These are phyloP conservation scores for Trichoderma virens DNA, from an alignment of 495 filamentous ascomycete genomes.

Conservation along the genomic window DNA sequence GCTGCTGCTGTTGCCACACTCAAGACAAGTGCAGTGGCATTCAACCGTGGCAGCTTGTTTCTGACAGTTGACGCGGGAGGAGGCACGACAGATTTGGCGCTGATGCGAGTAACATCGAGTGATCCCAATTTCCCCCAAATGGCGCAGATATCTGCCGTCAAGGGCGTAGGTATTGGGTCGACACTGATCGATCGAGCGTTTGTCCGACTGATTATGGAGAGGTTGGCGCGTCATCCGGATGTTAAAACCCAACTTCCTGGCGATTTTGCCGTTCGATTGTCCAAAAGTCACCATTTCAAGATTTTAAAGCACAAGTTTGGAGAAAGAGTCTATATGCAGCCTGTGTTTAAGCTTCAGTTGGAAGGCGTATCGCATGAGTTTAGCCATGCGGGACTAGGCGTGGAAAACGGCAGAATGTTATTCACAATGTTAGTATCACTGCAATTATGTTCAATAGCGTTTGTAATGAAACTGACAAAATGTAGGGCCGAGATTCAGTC, in stretches of 20 bases:
- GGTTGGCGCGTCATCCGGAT: slow-evolving; percentile 22
- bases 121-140: slow-evolving; percentile 24
- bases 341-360: slow-evolving; percentile 22
- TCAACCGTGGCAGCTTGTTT: slow-evolving; percentile 25
- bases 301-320: slow-evolving; percentile 36
- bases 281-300: slow-evolving; percentile 25
- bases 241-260: slow-evolving; percentile 20
- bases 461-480: neutral
- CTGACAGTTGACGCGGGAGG: slow-evolving; percentile 31
- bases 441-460: neutral
- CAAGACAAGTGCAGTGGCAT: slow-evolving; percentile 25
- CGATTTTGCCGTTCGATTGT: slow-evolving; percentile 21
- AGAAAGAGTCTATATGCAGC: slow-evolving; percentile 28
- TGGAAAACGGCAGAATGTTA: slow-evolving; percentile 32
- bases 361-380: slow-evolving; percentile 31
- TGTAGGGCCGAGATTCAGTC: slow-evolving; percentile 38
- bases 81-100: slow-evolving; percentile 30
- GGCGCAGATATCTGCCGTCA: slow-evolving; percentile 28
- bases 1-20: slow-evolving; percentile 51
- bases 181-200: slow-evolving; percentile 31
- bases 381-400: slow-evolving; percentile 26
- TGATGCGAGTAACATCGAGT: slow-evolving; percentile 28
- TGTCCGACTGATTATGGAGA: slow-evolving; percentile 20
- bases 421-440: slow-evolving; percentile 18
- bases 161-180: slow-evolving; percentile 30